Percentiles rank a stretch among this genome's conserved stretches.
These are phyloP conservation scores for Alternaria brassicicola DNA, from an alignment of 2,329 filamentous ascomycete species.

Conservation along the genomic window DNA sequence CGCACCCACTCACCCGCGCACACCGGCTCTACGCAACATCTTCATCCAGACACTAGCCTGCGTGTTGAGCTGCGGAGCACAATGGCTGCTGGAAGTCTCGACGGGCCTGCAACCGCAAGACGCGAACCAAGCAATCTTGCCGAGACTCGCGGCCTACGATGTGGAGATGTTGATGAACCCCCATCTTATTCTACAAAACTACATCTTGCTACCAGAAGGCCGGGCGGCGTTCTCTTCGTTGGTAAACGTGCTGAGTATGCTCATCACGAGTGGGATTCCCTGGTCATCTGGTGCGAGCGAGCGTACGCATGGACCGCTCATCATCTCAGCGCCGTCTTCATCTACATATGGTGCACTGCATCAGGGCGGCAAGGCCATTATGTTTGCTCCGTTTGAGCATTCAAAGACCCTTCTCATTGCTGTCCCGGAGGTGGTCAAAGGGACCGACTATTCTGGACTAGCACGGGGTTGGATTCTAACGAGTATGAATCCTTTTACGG, in stretches of 20 bases:
- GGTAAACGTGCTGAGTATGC: slow-evolving; percentile 23
- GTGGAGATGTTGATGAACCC: slow-evolving; percentile 38
- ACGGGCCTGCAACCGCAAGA: slow-evolving; percentile 36
- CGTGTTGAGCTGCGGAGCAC: slow-evolving; percentile 48
- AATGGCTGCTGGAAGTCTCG: slow-evolving; percentile 49
- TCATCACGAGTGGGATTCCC: slow-evolving; percentile 42
- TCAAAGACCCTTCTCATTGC: slow-evolving; percentile 41
- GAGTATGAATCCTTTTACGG: slow-evolving; percentile 37
- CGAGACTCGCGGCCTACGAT: slow-evolving; percentile 20
- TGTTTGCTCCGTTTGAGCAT: slow-evolving; percentile 43
- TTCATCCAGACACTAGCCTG: slow-evolving; percentile 52
- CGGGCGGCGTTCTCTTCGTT: slow-evolving; percentile 25
- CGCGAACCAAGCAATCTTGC: slow-evolving; percentile 9
- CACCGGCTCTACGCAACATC: slow-evolving; percentile 49
- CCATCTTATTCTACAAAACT: slow-evolving; percentile 47
- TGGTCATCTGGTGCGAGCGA: slow-evolving; percentile 42
- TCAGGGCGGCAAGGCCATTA: slow-evolving; percentile 36
- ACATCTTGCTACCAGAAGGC: slow-evolving; percentile 36
- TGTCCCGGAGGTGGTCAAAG: slow-evolving; percentile 37
- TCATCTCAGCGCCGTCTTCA: slow-evolving; percentile 26
- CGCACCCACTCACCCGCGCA: slow-evolving; percentile 39
- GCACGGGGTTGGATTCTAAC: slow-evolving; percentile 49
- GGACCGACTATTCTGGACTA: slow-evolving; percentile 23
- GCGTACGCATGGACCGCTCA: slow-evolving; percentile 39
- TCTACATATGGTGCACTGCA: too few species aligned